Conservation (phyloP, 495 filamentous ascomycete species). For the Daldinia vernicosa region DNA sequence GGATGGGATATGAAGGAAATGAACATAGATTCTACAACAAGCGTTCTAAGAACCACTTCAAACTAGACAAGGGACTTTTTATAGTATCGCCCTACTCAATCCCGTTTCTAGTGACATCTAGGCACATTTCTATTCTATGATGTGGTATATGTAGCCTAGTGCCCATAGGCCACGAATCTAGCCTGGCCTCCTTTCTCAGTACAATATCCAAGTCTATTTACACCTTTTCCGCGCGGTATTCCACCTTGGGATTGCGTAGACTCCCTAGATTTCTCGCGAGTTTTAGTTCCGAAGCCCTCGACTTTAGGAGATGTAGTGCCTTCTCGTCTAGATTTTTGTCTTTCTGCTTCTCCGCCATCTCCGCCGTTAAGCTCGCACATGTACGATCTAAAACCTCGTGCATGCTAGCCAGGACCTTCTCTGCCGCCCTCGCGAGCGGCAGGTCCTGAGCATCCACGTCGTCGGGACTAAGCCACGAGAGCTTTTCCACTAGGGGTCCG, state of each 20-base stretch:
- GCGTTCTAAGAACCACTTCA: neutral
- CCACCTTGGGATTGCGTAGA: conserved; percentile 68
- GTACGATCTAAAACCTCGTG: conserved; percentile 84
- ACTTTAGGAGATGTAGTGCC: conserved; percentile 70
- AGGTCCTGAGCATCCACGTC: conserved; percentile 72
- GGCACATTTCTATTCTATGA: neutral
- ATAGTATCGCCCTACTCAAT: neutral
- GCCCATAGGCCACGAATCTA: neutral
- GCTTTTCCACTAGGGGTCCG: conserved; percentile 57
- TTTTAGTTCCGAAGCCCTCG: conserved; percentile 81
- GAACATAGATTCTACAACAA: neutral
- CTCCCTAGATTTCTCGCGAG: conserved; percentile 75
- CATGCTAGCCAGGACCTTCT: conserved; percentile 94
- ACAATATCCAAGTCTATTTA: conserved; percentile 17
- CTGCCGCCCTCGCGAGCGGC: conserved; percentile 80
- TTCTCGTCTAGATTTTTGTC: conserved; percentile 62
- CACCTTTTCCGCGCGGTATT: conserved; percentile 65
- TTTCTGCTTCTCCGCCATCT: conserved; percentile 40
- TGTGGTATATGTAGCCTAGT: neutral
- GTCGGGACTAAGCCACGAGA: conserved; percentile 75
- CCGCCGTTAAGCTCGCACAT: conserved; percentile 64
- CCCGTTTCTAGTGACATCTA: neutral
- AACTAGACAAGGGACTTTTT: neutral
- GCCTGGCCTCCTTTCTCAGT: neutral
- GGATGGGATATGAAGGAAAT: neutral